phyloP scores from a whole-genome alignment of 2,329 filamentous ascomycete genomes.

The Alternaria brassicicola region DNA sequence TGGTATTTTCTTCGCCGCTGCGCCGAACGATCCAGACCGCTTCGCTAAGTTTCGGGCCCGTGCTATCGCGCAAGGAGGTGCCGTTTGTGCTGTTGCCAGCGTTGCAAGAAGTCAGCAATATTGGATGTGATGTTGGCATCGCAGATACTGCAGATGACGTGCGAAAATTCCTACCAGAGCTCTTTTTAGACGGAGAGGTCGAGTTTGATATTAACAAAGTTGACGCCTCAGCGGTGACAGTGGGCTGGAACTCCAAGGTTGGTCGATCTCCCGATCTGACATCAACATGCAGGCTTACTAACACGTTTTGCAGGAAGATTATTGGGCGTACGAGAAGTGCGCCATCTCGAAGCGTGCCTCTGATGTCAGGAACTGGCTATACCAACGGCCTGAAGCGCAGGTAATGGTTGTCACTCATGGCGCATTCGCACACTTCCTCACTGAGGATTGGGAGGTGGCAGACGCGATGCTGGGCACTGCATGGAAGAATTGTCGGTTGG shows the following conservation, averaged over 20 bases:
- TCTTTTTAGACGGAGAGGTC: conserved; percentile 63
- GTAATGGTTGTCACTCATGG: conserved; percentile 83
- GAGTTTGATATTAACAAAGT: conserved; percentile 56
- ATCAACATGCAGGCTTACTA: conserved; percentile 12
- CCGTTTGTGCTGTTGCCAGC: conserved; percentile 70
- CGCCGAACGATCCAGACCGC: conserved; percentile 82
- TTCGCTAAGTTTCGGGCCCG: conserved; percentile 69
- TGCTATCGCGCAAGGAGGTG: conserved; percentile 40
- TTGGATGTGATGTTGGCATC: conserved; percentile 76
- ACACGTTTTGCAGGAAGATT: conserved; percentile 28
- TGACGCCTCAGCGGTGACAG: conserved; percentile 66
- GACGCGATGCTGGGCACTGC: conserved; percentile 40
- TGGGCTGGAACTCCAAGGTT: conserved; percentile 75
- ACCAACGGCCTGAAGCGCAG: conserved; percentile 36
- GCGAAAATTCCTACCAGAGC: conserved; percentile 25
- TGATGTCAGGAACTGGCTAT: conserved; percentile 37
- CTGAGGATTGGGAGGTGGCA: conserved; percentile 69
- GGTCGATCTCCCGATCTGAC: conserved; percentile 2
- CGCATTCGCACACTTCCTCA: conserved; percentile 83
- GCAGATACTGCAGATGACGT: conserved; percentile 55
- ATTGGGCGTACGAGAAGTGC: conserved; percentile 38
- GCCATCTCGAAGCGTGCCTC: conserved; percentile 40
- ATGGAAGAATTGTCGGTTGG: conserved; percentile 40
- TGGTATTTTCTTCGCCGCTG: conserved; percentile 79
- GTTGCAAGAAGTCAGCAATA: conserved; percentile 76